Evolutionary conservation across 441 rosid species (phyloP), one percentile per base, ranked within the genome.

Genomic region (Isatis lusitanica): DNA sequence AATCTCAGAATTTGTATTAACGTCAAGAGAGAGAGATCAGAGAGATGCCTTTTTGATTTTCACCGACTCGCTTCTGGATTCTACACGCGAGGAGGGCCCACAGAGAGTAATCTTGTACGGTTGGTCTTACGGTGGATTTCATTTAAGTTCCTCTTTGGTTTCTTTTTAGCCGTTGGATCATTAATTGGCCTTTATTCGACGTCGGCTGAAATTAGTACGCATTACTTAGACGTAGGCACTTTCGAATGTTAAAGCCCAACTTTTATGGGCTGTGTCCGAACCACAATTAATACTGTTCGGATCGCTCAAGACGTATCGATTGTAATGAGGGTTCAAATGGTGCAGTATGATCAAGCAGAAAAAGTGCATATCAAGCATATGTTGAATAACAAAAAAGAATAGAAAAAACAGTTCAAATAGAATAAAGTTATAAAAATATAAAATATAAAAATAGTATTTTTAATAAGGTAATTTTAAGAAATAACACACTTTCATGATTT

Each of bases 11-110:
- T 18, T 18, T 55, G 44, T 62, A 10, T 38, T 38, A 38, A 66
- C 72, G 72, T 73, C 43, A 10, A 28, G 61, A 30, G 31, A 35
- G 30, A 21, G 24, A 21, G 24, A 21, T 21, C 24, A 21, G 24
- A 21, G 24, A 16, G 53, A 71, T 52, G 70, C 63, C 17, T 69
- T 63, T 61, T 61, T 50, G 15, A 28, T 40, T 64, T 64, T 73
- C 40, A 65, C 60, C 59, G 51, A 65, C 71, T 64, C 40, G 64
- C 17, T 59, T 59, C 9, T 59, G 6, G 46, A 17, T 59, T 59
- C 63, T n/a, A 46, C 21, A 42, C 2, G 7, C 8, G 31, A 24
- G 3, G 38, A 17, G 66, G 50, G 40, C 40, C 66, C 50, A 70
- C 4, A 6, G 6, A 8, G 2, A 0, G 24, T 15, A 15, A 21